These are phyloP conservation scores for Coemansia sp. DNA, from an alignment of 192 early-diverging fungal genomes.

Conservation along the genomic window DNA sequence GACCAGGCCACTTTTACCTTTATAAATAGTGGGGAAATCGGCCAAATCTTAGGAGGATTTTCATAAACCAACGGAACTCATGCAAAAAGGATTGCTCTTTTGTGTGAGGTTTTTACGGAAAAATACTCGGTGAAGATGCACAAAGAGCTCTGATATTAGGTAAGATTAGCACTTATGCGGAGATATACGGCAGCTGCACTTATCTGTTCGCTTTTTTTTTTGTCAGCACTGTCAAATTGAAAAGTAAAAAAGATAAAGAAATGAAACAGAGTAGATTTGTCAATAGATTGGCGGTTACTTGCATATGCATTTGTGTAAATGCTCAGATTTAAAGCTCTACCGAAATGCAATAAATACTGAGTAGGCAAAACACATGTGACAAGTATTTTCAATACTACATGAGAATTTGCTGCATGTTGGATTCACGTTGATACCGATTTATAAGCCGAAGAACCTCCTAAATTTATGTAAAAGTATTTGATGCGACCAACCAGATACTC, in stretches of 20 bases:
- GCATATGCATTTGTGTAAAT: neutral
- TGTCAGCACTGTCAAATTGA: no score
- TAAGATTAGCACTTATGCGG: neutral
- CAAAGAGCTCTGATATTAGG: neutral
- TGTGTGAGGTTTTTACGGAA: neutral
- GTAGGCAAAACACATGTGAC: neutral
- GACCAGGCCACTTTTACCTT: neutral
- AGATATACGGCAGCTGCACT: no score
- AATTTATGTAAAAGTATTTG: constrained; percentile 26
- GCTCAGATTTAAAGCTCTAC: neutral
- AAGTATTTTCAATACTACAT: neutral
- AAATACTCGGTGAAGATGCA: constrained; percentile 1
- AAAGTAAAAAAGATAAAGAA: no score
- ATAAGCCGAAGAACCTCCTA: constrained; percentile 24
- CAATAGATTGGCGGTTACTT: neutral
- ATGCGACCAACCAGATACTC: constrained; percentile 36
- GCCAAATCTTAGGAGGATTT: neutral
- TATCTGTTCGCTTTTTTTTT: no score
- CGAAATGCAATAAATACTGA: neutral
- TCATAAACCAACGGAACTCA: neutral
- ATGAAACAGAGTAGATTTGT: neutral
- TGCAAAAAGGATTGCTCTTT: neutral
- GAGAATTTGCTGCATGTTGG: neutral
- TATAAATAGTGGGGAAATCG: neutral
- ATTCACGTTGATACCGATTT: constrained; percentile 3